A percentile compares a stretch with the other conserved stretches of the same genome.
These are phyloP conservation scores for Hypsizygus ulmarius DNA, from an alignment of 1,284 basidiomycete species.

Conservation along the genomic window DNA sequence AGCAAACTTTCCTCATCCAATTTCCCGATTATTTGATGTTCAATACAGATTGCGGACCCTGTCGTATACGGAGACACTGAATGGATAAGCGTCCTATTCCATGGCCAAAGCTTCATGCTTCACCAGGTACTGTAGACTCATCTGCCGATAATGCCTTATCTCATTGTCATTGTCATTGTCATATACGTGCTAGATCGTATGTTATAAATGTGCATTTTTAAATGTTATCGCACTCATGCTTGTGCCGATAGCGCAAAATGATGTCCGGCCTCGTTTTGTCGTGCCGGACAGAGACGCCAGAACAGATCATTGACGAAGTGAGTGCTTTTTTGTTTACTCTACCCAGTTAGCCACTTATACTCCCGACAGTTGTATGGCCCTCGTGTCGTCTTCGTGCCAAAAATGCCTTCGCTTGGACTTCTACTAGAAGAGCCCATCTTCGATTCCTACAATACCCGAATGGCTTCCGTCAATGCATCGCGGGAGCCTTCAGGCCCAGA, in stretches of 20 bases:
- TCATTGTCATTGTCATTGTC: no score
- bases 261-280: slow-evolving; percentile 83
- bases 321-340: not conserved
- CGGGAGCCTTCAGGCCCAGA: slow-evolving; percentile 49
- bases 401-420: slow-evolving; percentile 94
- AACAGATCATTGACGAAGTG: slow-evolving; percentile 72
- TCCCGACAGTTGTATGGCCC: slow-evolving; percentile 62
- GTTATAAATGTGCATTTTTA: slow-evolving; percentile 4
- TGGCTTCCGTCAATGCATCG: slow-evolving; percentile 60
- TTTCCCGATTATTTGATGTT: not conserved
- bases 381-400: slow-evolving; percentile 85
- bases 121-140: slow-evolving; percentile 67
- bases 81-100: slow-evolving; percentile 92
- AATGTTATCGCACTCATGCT: slow-evolving; percentile 3
- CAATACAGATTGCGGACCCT: slow-evolving; percentile 67
- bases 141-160: not conserved
- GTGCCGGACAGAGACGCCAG: slow-evolving; percentile 73
- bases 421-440: slow-evolving; percentile 94
- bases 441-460: slow-evolving; percentile 71
- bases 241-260: slow-evolving; percentile 85
- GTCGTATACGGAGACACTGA: slow-evolving; percentile 88
- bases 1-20: slow-evolving; percentile 14
- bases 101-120: slow-evolving; percentile 99
- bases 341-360: not conserved
- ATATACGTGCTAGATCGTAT: slow-evolving; percentile 26